Percentiles rank a stretch among this genome's conserved stretches.
Conservation (phyloP, 2,329 filamentous ascomycete genomes). For the Penicillium sp. region DNA sequence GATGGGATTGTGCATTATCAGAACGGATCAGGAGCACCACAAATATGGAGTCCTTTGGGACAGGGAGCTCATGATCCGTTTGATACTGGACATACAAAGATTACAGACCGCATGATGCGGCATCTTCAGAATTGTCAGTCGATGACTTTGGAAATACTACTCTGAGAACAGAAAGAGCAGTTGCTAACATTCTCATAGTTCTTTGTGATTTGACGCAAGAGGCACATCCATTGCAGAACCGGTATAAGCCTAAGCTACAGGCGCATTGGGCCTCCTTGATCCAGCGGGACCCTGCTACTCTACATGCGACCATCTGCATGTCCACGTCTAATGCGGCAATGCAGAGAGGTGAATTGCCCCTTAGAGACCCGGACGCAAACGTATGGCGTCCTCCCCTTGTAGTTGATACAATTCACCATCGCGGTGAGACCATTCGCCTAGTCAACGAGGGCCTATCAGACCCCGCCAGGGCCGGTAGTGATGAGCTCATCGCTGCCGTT, state of each 20-base stretch:
- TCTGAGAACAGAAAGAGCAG: neutral
- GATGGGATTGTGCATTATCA: constrained; percentile 13
- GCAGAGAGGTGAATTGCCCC: constrained; percentile 32
- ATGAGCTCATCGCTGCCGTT: constrained; percentile 41
- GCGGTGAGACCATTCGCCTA: constrained; percentile 40
- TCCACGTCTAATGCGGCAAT: constrained; percentile 39
- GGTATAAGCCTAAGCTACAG: constrained; percentile 34
- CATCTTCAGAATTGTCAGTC: constrained; percentile 39
- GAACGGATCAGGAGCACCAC: constrained; percentile 3
- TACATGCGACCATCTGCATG: constrained; percentile 41
- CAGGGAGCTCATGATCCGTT: constrained; percentile 38
- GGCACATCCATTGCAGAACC: constrained; percentile 37
- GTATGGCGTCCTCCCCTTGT: constrained; percentile 29
- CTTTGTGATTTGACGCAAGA: constrained; percentile 36
- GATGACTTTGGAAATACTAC: neutral
- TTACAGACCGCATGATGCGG: constrained; percentile 39
- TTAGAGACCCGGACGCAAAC: constrained; percentile 33
- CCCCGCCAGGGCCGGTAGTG: constrained; percentile 39
- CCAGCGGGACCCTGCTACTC: constrained; percentile 35
- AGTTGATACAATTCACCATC: constrained; percentile 39
- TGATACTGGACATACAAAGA: constrained; percentile 33
- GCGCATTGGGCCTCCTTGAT: constrained; percentile 38
- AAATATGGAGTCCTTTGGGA: constrained; percentile 31
- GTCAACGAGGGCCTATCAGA: constrained; percentile 41
- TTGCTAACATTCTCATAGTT: constrained; percentile 23